A percentile compares a stretch with the other conserved stretches of the same genome.
Evolutionary conservation across 371 early-diverging fungal genomes (phyloP).

Genomic region (Coemansia sp.): DNA sequence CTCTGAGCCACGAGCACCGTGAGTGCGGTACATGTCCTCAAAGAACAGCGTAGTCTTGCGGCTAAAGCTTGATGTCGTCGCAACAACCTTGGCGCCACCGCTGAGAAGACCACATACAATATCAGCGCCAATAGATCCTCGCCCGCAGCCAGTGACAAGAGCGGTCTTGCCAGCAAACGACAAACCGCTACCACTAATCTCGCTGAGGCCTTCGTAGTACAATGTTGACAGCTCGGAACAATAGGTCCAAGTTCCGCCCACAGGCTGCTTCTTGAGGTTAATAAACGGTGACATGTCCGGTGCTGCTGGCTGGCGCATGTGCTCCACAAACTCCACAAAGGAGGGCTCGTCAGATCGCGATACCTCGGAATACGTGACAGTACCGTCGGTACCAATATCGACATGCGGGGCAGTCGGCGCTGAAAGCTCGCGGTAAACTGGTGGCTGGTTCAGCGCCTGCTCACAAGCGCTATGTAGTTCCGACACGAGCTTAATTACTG

Average conservation of each 20-base stretch:
- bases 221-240: constrained; percentile 61
- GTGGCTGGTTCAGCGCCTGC: constrained; percentile 66
- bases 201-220: constrained; percentile 72
- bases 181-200: constrained; percentile 79
- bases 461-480: constrained; percentile 79
- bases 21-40: constrained; percentile 81
- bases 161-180: constrained; percentile 81
- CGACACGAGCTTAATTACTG: constrained; percentile 73
- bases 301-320: constrained; percentile 59
- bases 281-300: constrained; percentile 59
- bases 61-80: constrained; percentile 90
- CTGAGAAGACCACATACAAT: constrained; percentile 82
- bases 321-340: constrained; percentile 31
- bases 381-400: too few species aligned
- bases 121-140: constrained; percentile 51
- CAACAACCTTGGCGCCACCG: constrained; percentile 91
- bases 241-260: constrained; percentile 62
- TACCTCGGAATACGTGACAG: constrained; percentile 78
- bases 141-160: constrained; percentile 90
- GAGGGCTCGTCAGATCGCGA: constrained; percentile 59
- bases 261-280: constrained; percentile 50
- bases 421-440: constrained; percentile 81
- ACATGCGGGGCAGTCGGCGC: too few species aligned
- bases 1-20: constrained; percentile 83
- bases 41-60: constrained; percentile 80